A percentile compares a stretch with the other conserved stretches of the same genome.
Evolutionary conservation across 805 yeast species (phyloP).

Genomic region (Limtongia smithiae): DNA sequence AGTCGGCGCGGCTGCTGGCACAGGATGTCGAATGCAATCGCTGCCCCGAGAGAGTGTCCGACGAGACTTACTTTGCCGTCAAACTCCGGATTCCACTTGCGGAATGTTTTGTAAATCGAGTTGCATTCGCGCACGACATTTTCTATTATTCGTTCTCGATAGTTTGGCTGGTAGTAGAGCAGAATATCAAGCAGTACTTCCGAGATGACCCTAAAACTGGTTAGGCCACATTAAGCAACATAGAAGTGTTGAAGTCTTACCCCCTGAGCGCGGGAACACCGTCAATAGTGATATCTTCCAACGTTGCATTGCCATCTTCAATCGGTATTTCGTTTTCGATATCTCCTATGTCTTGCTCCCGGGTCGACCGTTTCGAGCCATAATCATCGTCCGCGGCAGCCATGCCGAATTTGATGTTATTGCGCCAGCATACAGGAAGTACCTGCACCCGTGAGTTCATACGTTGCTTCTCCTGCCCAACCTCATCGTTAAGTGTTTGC

Average conservation of each 20-base stretch:
- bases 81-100: conserved; percentile 63
- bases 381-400: conserved; percentile 4
- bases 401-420: conserved; percentile 42
- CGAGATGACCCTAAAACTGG: conserved; percentile 63
- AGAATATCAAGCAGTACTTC: conserved; percentile 83
- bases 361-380: conserved; percentile 1
- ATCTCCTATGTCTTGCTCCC: conserved; percentile 25
- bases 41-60: conserved; percentile 92
- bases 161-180: conserved; percentile 65
- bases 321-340: conserved; percentile 33
- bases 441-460: conserved; percentile 61
- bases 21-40: conserved; percentile 73
- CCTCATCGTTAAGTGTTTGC: conserved; percentile 25
- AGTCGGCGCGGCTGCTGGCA: conserved; percentile 43
- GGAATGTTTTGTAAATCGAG: conserved; percentile 54
- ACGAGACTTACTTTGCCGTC: conserved; percentile 77
- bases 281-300: conserved; percentile 67
- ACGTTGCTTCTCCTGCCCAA: conserved; percentile 7
- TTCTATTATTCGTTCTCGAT: conserved; percentile 56
- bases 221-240: background rate
- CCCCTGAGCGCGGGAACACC: conserved; percentile 58
- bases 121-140: conserved; percentile 66
- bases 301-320: conserved; percentile 43
- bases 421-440: conserved; percentile 89
- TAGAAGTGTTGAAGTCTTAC: background rate